Base-by-base conservation (phyloP, 2,329 filamentous ascomycete genomes). In the Talaromyces funiculosus region DNA sequence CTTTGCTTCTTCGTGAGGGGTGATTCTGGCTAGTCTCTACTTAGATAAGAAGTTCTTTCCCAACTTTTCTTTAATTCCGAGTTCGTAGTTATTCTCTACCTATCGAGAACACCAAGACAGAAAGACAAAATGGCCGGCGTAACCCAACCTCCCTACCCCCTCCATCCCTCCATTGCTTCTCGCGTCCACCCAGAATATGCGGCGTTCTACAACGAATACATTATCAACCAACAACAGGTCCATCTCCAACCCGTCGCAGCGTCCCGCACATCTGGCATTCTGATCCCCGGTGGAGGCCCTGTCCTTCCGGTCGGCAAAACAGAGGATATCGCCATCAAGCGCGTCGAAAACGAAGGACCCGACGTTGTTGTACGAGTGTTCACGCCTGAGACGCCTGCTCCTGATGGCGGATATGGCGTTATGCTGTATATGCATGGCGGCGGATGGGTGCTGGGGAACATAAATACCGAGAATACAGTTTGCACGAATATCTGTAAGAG, bases 351-450 rank as follows among this genome's bases (percentile, higher is more conserved):
- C 51, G 66, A 73, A n/a, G 82, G 82, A 0, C 80, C 80, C 0
- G 60, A 53, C 20, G 69, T 85, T n/a, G 64, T 64, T 1, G 67
- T 84, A 14, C 76, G 82, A 16, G 77, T 74, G 35, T 85, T 85
- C 64, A 82, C 78, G 1, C 83, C 83, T 0, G 67, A 70, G 62
- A 82, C 77, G 1, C 83, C 72, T 4, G 72, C 61, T 10, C 81
- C 82, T 0, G 69, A 66, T 0, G 66, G 64, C 0, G 83, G 83
- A 26, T 85, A 82, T 82, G 83, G 83, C 2, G 76, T 81, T 7
- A 78, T 81, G 67, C 64, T 85, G 3, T 86, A 83, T 67, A 82
- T 79, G 65, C 83, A 86, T 64, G 83, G 83, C 4, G 83, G 83
- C 0, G 83, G 83, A 3, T 86, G 82, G 82, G 82, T 85, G 3